phyloP scores from a whole-genome alignment of 257 asterid species.

The Solanum sitiens region DNA sequence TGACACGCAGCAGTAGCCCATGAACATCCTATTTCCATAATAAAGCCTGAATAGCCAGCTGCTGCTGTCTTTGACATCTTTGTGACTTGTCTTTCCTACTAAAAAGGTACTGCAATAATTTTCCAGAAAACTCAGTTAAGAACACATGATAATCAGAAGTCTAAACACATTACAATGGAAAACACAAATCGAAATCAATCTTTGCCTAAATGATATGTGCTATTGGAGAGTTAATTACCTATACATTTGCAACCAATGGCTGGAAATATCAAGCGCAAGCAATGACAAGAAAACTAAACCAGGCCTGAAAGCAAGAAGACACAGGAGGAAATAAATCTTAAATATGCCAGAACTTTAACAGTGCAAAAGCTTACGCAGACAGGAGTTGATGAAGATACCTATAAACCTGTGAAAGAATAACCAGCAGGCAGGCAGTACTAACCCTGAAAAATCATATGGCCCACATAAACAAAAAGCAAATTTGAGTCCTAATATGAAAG shows the following conservation, averaged over 20 bases:
- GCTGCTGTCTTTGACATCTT: slow-evolving; percentile 88
- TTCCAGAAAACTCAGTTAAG: not conserved
- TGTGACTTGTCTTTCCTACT: slow-evolving; percentile 76
- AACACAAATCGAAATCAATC: not conserved
- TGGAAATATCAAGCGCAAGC: slow-evolving; percentile 88
- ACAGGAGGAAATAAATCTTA: not conserved
- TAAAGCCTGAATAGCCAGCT: slow-evolving; percentile 88
- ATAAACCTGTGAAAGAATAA: slow-evolving; percentile 93
- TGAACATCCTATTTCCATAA: slow-evolving; percentile 71
- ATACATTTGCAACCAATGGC: slow-evolving; percentile 99
- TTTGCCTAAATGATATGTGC: not conserved
- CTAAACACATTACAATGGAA: not conserved
- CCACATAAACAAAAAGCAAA: slow-evolving; percentile 4
- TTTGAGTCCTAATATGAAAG: not conserved
- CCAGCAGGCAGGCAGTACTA: slow-evolving; percentile 94
- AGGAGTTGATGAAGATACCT: slow-evolving; percentile 34
- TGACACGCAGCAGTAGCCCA: slow-evolving; percentile 90
- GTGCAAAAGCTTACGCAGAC: not conserved
- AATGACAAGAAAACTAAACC: slow-evolving; percentile 70
- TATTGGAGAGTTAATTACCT: slow-evolving; percentile 34
- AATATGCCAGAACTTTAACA: not conserved
- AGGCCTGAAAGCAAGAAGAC: slow-evolving; percentile 44
- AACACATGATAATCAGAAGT: not conserved
- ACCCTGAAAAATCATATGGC: slow-evolving; percentile 42
- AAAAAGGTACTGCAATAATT: slow-evolving; percentile 61